Evolutionary conservation across 1,139 yeast species (phyloP).

Genomic region (Magnusiomyces suaveolens): DNA sequence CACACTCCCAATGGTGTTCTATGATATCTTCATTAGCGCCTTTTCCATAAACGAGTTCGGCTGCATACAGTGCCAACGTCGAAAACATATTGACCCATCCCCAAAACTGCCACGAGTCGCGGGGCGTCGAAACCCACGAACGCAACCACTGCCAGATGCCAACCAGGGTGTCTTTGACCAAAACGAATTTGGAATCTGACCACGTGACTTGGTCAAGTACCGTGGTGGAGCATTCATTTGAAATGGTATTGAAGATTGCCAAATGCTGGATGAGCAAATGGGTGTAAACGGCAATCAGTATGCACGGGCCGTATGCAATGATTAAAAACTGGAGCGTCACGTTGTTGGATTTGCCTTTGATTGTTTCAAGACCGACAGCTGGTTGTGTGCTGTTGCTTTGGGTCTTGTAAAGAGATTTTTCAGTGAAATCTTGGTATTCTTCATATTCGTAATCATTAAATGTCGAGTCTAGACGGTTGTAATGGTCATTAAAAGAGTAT

Average conservation of each 20-base stretch:
- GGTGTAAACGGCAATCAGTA: slow-evolving; percentile 88
- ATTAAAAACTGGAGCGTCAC: slow-evolving; percentile 37
- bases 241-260: slow-evolving; percentile 42
- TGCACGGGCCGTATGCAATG: slow-evolving; percentile 86
- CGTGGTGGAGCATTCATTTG: not conserved
- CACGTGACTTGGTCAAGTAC: not conserved
- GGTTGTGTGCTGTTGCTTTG: not conserved
- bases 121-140: slow-evolving; percentile 45
- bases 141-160: slow-evolving; percentile 14
- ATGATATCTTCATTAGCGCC: slow-evolving; percentile 23
- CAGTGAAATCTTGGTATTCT: not conserved
- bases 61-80: slow-evolving; percentile 66
- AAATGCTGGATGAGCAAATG: slow-evolving; percentile 86
- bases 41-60: slow-evolving; percentile 50
- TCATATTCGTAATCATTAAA: not conserved
- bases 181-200: not conserved
- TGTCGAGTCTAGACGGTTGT: not conserved
- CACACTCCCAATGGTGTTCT: slow-evolving; percentile 7
- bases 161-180: not conserved
- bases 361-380: not conserved
- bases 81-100: slow-evolving; percentile 87
- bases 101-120: slow-evolving; percentile 74
- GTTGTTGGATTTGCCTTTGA: not conserved
- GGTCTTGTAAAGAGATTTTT: not conserved
- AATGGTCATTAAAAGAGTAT: not conserved